Evolutionary conservation across 2,329 filamentous ascomycete species (phyloP).

Genomic region (Cladosporium sp.): DNA sequence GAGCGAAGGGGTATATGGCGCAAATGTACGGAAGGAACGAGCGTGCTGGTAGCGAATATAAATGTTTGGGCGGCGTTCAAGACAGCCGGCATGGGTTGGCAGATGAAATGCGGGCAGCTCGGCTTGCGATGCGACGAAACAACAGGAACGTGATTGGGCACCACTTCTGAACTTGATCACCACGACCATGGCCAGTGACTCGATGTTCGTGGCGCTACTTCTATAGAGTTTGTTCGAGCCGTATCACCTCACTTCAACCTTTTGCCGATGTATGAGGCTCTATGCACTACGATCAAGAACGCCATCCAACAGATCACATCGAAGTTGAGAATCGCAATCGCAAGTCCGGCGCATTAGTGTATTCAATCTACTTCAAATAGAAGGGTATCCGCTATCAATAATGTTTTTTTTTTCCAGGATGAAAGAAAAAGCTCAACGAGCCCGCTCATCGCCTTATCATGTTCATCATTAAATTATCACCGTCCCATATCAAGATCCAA

Average conservation of each 20-base stretch:
- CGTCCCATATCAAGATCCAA: neutral
- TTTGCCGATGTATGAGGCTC: no score
- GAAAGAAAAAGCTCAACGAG: neutral
- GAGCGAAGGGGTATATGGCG: neutral
- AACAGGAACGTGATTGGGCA: neutral
- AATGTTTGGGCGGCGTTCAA: neutral
- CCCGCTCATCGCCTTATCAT: neutral
- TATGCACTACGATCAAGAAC: neutral
- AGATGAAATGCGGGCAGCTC: conserved; percentile 1
- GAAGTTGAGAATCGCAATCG: neutral
- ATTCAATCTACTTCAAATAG: neutral
- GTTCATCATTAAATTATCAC: neutral
- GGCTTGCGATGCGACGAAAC: neutral
- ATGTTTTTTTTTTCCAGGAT: neutral
- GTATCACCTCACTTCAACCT: neutral
- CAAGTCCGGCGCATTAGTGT: neutral
- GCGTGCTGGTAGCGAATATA: neutral
- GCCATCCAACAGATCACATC: neutral
- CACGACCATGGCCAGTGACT: neutral
- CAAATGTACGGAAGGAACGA: neutral
- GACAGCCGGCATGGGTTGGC: neutral
- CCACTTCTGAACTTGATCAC: neutral
- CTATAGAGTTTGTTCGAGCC: neutral
- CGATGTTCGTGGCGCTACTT: neutral
- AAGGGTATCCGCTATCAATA: conserved; percentile 7